Conservation (phyloP, 345 rosid genomes). For the Erucastrum elatum region DNA sequence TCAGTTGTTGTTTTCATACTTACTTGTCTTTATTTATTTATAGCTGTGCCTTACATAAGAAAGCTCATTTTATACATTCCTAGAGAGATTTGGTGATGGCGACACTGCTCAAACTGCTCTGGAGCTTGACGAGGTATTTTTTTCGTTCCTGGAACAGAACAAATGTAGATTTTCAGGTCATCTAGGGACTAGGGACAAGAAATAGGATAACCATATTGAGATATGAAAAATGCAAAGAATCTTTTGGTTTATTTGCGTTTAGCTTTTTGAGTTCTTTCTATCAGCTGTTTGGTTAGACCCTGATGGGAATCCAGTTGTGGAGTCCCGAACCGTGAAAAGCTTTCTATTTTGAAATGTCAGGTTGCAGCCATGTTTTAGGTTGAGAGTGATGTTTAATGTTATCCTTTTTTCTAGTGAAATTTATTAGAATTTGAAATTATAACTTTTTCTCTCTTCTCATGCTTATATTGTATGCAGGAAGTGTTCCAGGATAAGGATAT, state of each 20-base stretch:
- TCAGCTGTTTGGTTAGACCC: constrained; percentile 11
- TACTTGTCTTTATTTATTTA: constrained; percentile 18
- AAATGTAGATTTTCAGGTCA: constrained; percentile 1
- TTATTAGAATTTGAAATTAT: not conserved
- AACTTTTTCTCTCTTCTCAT: constrained; percentile 22
- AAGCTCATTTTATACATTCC: too few species aligned
- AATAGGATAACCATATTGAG: constrained; percentile 12
- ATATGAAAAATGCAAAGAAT: not conserved
- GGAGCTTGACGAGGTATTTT: constrained; percentile 93
- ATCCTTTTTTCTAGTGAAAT: not conserved
- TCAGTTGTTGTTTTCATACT: constrained; percentile 43
- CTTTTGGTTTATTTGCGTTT: constrained; percentile 12
- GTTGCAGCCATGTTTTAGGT: constrained; percentile 17
- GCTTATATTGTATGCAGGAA: constrained; percentile 53
- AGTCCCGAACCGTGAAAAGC: constrained; percentile 8
- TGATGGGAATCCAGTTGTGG: constrained; percentile 22
- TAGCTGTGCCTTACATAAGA: constrained; percentile 6
- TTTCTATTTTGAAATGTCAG: constrained; percentile 2
- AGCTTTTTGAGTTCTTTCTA: constrained; percentile 13
- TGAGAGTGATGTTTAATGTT: constrained; percentile 1
- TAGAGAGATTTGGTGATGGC: constrained; percentile 98
- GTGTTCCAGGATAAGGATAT: constrained; percentile 61
- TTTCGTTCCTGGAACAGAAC: not conserved
- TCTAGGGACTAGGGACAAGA: constrained; percentile 18
- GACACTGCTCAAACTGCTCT: constrained; percentile 88